Conservation (phyloP, 805 yeast genomes). For the Geotrichum ghanense region DNA sequence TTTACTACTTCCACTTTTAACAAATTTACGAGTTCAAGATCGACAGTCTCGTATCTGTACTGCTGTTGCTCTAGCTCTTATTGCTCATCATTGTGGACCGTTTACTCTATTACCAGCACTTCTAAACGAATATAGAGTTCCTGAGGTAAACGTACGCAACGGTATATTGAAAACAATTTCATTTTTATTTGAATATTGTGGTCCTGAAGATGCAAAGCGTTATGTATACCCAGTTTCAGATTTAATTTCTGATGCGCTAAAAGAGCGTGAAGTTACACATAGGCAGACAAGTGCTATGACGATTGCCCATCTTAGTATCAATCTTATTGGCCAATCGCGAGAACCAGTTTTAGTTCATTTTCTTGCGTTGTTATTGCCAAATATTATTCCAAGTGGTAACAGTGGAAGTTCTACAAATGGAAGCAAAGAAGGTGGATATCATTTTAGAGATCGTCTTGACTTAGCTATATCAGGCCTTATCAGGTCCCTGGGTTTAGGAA, state of each 20-base stretch:
- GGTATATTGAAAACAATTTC: slow-evolving; percentile 88
- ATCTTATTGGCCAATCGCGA: slow-evolving; percentile 60
- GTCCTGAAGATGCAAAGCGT: slow-evolving; percentile 57
- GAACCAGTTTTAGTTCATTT: slow-evolving; percentile 80
- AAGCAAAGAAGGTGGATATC: slow-evolving; percentile 78
- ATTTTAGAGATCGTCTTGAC: slow-evolving; percentile 70
- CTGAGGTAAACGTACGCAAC: slow-evolving; percentile 87
- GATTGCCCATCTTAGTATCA: slow-evolving; percentile 67
- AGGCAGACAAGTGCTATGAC: slow-evolving; percentile 93
- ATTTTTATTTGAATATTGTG: slow-evolving; percentile 86
- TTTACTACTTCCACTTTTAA: slow-evolving; percentile 70
- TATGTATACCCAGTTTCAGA: slow-evolving; percentile 75
- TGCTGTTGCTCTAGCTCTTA: slow-evolving; percentile 95
- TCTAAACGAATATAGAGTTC: slow-evolving; percentile 90
- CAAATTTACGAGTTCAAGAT: slow-evolving; percentile 83
- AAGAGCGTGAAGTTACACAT: slow-evolving; percentile 84
- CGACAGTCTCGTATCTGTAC: slow-evolving; percentile 94
- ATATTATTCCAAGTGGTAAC: slow-evolving; percentile 36
- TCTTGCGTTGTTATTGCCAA: slow-evolving; percentile 75
- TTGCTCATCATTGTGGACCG: slow-evolving; percentile 87
- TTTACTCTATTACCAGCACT: slow-evolving; percentile 89
- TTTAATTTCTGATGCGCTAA: slow-evolving; percentile 75
- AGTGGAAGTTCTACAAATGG: not conserved
- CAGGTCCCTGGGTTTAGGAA: slow-evolving; percentile 64
- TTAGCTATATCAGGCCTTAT: slow-evolving; percentile 72